phyloP scores from a whole-genome alignment of 2,329 filamentous ascomycete genomes.

The Malbranchea cinnamomea region DNA sequence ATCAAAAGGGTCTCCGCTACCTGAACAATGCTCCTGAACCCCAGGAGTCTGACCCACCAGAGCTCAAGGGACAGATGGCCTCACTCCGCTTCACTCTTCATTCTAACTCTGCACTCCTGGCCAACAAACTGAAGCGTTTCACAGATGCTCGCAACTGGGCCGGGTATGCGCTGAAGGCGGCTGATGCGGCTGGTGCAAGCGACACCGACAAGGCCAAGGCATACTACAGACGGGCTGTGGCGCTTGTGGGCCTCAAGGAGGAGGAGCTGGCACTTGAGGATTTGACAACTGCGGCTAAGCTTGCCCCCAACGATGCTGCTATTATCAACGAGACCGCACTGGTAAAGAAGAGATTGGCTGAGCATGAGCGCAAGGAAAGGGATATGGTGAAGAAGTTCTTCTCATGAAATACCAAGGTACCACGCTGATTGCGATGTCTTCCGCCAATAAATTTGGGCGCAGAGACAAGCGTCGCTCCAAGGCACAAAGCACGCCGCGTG shows the following conservation, averaged over 20 bases:
- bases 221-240: constrained; percentile 65
- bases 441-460: no score
- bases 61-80: constrained; percentile 51
- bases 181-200: constrained; percentile 46
- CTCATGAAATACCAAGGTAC: constrained; percentile 8
- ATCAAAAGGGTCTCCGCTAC: constrained; percentile 84
- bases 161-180: constrained; percentile 52
- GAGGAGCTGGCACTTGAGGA: constrained; percentile 67
- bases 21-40: constrained; percentile 67
- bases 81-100: constrained; percentile 72
- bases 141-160: constrained; percentile 57
- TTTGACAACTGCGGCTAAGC: constrained; percentile 57
- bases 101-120: constrained; percentile 74
- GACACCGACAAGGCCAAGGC: constrained; percentile 74
- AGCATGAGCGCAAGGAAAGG: constrained; percentile 74
- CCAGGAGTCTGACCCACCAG: constrained; percentile 52
- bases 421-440: no score
- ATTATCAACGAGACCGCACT: constrained; percentile 58
- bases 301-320: constrained; percentile 60
- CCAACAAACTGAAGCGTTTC: constrained; percentile 63
- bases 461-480: no score
- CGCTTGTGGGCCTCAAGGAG: constrained; percentile 63
- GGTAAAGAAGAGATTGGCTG: constrained; percentile 64
- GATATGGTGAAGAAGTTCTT: constrained; percentile 90
- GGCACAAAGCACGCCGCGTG: no score